Conservation (phyloP, 192 early-diverging fungal species). For the Lobosporangium transversale region DNA sequence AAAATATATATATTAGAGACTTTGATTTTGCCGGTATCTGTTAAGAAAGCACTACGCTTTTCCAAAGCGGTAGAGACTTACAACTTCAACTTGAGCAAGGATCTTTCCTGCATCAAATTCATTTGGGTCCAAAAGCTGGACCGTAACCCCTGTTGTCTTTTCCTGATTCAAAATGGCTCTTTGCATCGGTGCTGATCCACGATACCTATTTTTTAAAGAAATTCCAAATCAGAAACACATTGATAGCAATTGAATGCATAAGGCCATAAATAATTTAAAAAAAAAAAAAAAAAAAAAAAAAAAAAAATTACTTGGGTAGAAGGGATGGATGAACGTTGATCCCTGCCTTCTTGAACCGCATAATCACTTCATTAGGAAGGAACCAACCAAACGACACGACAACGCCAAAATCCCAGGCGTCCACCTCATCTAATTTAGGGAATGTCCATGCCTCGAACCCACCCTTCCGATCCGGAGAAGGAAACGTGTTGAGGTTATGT, state of each 20-base stretch:
- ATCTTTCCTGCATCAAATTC: conserved; percentile 90
- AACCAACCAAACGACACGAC: conserved; percentile 97
- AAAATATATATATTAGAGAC: no score
- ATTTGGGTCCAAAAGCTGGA: conserved; percentile 83
- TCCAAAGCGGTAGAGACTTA: conserved; percentile 50
- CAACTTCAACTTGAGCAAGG: conserved; percentile 71
- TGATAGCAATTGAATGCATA: neutral
- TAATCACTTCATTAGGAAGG: conserved; percentile 77
- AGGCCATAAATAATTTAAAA: no score
- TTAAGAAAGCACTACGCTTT: neutral
- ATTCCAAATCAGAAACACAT: neutral
- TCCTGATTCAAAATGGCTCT: conserved; percentile 84
- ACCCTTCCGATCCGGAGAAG: conserved; percentile 35
- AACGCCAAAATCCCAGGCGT: conserved; percentile 76
- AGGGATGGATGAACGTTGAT: conserved; percentile 96
- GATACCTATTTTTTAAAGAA: conserved; percentile 55
- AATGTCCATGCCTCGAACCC: conserved; percentile 45
- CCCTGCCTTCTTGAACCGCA: conserved; percentile 70
- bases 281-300: neutral
- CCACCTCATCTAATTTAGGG: conserved; percentile 17
- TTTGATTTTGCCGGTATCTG: neutral
- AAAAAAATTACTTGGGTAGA: conserved; percentile 72
- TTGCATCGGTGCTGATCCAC: conserved; percentile 94
- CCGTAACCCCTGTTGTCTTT: conserved; percentile 78
- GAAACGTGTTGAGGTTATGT: conserved; percentile 33